These are phyloP conservation scores for Dipodascus geniculatus DNA, from an alignment of 805 yeast species.

Conservation along the genomic window DNA sequence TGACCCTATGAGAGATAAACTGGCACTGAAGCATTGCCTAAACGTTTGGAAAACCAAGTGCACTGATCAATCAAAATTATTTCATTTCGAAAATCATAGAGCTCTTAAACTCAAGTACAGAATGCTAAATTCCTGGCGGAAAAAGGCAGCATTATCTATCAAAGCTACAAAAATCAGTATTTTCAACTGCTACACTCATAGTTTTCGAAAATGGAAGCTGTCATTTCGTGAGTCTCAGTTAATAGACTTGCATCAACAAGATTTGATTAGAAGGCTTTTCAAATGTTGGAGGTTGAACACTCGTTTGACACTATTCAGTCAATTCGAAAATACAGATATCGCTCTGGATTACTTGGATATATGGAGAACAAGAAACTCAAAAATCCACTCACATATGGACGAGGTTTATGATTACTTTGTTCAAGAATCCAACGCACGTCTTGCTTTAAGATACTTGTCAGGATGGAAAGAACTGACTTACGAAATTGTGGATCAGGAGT, in stretches of 20 bases:
- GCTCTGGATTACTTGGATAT: not conserved
- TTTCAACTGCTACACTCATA: not conserved
- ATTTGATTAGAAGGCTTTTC: not conserved
- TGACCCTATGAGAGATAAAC: not conserved
- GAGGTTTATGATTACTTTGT: not conserved
- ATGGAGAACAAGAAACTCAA: not conserved
- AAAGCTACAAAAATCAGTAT: not conserved
- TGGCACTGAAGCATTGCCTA: not conserved
- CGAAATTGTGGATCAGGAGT: not conserved
- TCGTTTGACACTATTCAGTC: not conserved
- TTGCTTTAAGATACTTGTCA: not conserved
- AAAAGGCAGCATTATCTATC: not conserved
- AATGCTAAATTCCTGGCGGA: not conserved
- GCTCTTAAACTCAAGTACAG: no score
- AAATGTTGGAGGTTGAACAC: not conserved
- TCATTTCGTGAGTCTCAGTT: not conserved
- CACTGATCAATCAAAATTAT: not conserved
- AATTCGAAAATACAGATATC: not conserved
- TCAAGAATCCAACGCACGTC: not conserved
- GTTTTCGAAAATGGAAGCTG: not conserved
- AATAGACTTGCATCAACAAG: not conserved
- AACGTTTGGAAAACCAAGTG: not conserved
- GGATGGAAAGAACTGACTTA: not conserved
- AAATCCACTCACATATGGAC: not conserved
- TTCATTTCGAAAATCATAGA: no score